Conservation (phyloP, 2,329 filamentous ascomycete species). For the Exophiala viscosa region DNA sequence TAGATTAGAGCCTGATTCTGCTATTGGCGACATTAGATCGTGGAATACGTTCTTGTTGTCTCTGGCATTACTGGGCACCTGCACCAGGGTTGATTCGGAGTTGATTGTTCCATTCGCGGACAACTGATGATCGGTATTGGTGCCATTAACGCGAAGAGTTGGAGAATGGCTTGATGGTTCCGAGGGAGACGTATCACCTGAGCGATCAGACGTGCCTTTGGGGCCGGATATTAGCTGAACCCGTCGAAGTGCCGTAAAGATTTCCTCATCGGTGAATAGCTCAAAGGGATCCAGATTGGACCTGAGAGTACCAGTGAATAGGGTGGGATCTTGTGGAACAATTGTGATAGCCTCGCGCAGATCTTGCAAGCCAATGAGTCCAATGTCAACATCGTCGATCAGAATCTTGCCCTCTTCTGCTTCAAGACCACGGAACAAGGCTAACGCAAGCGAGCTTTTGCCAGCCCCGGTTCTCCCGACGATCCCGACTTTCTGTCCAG, state of each 20-base stretch:
- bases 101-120: constrained; percentile 25
- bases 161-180: constrained; percentile 31
- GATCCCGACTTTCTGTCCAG: constrained; percentile 90
- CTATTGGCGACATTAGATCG: constrained; percentile 76
- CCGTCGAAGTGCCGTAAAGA: constrained; percentile 78
- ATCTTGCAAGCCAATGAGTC: constrained; percentile 85
- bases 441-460: constrained; percentile 90
- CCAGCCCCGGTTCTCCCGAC: constrained; percentile 93
- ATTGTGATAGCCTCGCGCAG: constrained; percentile 92
- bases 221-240: constrained; percentile 75
- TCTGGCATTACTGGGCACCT: constrained; percentile 32
- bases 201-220: constrained; percentile 31
- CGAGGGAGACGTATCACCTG: constrained; percentile 35
- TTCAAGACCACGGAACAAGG: constrained; percentile 89
- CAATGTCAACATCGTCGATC: constrained; percentile 88
- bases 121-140: constrained; percentile 23
- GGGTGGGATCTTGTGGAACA: constrained; percentile 78
- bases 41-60: constrained; percentile 92
- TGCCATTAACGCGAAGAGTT: constrained; percentile 23
- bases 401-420: constrained; percentile 84
- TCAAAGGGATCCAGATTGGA: constrained; percentile 87
- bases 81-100: constrained; percentile 23
- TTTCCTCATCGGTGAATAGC: constrained; percentile 81
- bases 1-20: constrained; percentile 88
- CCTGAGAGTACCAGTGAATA: constrained; percentile 32